phyloP scores from a whole-genome alignment of 2,329 filamentous ascomycete genomes.

The Trichophyton simii region DNA sequence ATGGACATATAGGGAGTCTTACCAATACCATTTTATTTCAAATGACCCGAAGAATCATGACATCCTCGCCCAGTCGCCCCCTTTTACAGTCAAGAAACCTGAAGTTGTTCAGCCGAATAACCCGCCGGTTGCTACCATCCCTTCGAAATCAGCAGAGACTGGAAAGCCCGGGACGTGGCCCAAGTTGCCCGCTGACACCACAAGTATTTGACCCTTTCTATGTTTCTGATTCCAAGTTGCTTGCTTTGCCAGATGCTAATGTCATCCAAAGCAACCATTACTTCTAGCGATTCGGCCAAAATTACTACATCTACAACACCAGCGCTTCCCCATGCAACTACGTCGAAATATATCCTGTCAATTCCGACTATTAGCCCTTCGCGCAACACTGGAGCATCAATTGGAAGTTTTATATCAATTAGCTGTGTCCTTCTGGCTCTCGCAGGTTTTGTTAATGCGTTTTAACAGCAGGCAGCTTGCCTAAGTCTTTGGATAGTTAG shows the following conservation, averaged over 20 bases:
- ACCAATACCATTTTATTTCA: conserved; percentile 33
- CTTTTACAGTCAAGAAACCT: conserved; percentile 20
- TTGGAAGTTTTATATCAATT: background rate
- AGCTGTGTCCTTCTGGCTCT: background rate
- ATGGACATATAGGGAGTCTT: conserved; percentile 20
- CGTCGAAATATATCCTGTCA: background rate
- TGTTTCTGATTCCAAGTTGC: background rate
- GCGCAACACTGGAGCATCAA: background rate
- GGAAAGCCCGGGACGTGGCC: background rate
- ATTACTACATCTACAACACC: background rate
- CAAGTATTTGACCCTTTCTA: background rate
- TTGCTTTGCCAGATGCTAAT: background rate
- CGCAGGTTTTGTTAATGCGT: background rate
- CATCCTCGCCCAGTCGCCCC: conserved; percentile 32
- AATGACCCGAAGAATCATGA: conserved; percentile 23
- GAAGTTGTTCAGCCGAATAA: background rate
- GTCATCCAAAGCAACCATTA: background rate
- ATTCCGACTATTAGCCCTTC: background rate
- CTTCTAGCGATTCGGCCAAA: background rate
- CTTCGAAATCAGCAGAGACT: background rate
- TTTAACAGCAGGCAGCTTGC: background rate
- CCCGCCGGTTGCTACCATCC: background rate
- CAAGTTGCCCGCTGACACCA: background rate
- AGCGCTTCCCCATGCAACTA: background rate
- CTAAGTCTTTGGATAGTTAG: background rate